A percentile compares a stretch with the other conserved stretches of the same genome.
phyloP scores from a whole-genome alignment of 208 protist genomes.

The Crithidia expoeki region DNA sequence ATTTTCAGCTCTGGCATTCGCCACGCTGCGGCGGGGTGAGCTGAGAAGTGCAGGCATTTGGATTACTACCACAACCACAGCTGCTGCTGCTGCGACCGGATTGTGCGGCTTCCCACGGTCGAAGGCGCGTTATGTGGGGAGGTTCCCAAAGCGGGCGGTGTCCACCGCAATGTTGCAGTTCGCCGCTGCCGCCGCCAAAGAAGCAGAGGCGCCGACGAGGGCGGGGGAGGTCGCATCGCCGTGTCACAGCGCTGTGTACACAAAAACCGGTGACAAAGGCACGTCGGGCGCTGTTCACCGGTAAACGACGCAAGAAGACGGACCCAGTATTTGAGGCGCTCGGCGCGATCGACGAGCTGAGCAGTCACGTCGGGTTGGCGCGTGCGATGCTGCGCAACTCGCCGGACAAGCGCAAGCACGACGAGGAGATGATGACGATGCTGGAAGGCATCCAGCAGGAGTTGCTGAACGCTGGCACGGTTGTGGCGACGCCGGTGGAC shows the following conservation, averaged over 20 bases:
- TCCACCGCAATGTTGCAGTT: not conserved
- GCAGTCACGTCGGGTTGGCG: slow-evolving; percentile 52
- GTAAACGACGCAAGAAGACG: slow-evolving; percentile 56
- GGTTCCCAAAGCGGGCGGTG: not conserved
- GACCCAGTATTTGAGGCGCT: slow-evolving; percentile 71
- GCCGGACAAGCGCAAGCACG: slow-evolving; percentile 20
- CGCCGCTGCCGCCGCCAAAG: not conserved
- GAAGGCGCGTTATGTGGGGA: slow-evolving; percentile 9
- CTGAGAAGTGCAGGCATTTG: not conserved
- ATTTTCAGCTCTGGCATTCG: slow-evolving; percentile 10
- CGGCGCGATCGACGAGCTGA: slow-evolving; percentile 66
- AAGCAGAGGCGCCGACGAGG: not conserved
- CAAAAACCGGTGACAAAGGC: slow-evolving; percentile 68
- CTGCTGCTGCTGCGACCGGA: not conserved
- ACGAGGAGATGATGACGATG: slow-evolving; percentile 28
- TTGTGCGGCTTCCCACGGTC: slow-evolving; percentile 12
- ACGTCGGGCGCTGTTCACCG: slow-evolving; percentile 61
- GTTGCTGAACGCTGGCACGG: slow-evolving; percentile 69
- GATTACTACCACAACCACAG: not conserved
- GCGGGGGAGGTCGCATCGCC: not conserved
- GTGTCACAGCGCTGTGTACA: slow-evolving; percentile 54
- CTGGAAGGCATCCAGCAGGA: slow-evolving; percentile 61
- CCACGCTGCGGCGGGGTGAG: slow-evolving; percentile 1
- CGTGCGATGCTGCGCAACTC: slow-evolving; percentile 32
- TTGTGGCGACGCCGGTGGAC: slow-evolving; percentile 67